phyloP scores from a whole-genome alignment of 169 alveolate species.

The Plasmodium cynomolgi region DNA sequence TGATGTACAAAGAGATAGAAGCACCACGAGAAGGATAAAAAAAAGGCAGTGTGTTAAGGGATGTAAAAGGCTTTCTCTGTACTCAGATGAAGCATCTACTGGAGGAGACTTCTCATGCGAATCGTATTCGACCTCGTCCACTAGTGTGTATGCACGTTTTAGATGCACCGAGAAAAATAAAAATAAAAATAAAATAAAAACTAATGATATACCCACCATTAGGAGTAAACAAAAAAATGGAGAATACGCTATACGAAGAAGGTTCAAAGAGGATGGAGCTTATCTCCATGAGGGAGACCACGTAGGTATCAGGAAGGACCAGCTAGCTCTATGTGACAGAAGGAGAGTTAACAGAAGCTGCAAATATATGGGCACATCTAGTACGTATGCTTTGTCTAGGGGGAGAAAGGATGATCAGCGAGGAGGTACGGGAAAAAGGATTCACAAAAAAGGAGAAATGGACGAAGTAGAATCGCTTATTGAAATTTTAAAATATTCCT shows the following conservation, averaged over 20 bases:
- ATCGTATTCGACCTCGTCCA: neutral
- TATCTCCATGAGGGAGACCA: neutral
- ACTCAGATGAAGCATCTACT: neutral
- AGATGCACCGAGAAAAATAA: neutral
- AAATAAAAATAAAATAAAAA: too few relatives aligned
- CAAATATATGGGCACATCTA: neutral
- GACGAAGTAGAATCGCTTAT: slow-evolving; percentile 43
- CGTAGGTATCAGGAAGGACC: neutral
- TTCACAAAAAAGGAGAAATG: neutral
- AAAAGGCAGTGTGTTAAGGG: neutral
- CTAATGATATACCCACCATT: too few relatives aligned
- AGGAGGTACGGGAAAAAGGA: neutral
- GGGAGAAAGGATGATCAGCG: neutral
- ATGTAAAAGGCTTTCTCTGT: neutral
- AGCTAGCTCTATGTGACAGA: neutral
- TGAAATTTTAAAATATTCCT: slow-evolving; percentile 33
- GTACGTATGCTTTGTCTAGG: neutral
- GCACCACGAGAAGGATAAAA: neutral
- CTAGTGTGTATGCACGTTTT: neutral
- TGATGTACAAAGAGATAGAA: neutral
- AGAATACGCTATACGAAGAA: neutral
- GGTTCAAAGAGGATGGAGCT: neutral
- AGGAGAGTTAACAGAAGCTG: neutral
- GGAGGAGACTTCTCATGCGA: neutral
- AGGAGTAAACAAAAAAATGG: neutral